Evolutionary conservation across 371 early-diverging fungal genomes (phyloP).

Genomic region (Mortierella sp.): DNA sequence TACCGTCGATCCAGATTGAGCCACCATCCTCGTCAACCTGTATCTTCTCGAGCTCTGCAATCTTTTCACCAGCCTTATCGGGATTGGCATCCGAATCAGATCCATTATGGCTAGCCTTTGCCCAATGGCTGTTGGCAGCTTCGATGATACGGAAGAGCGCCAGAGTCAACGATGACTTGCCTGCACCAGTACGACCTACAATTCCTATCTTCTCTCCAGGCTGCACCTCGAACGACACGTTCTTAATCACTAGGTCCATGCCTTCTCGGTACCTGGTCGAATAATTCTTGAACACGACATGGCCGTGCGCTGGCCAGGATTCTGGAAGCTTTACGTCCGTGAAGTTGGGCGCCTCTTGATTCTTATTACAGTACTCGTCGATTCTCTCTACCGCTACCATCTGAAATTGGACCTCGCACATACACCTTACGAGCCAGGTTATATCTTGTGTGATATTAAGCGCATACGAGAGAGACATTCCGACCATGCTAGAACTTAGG

Average conservation of each 20-base stretch:
- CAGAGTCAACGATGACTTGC: constrained; percentile 25
- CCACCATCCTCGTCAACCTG: constrained; percentile 11
- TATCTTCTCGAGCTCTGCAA: constrained; percentile 4
- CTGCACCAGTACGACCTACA: constrained; percentile 9
- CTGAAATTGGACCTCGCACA: constrained; percentile 72
- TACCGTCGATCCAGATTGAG: constrained; percentile 11
- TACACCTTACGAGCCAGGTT: constrained; percentile 79
- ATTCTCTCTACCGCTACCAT: constrained; percentile 89
- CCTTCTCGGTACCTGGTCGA: constrained; percentile 72
- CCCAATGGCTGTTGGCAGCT: constrained; percentile 13
- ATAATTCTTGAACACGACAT: constrained; percentile 71
- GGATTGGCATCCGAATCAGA: constrained; percentile 62
- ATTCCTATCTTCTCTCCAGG: constrained; percentile 59
- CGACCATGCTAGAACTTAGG: constrained; percentile 66
- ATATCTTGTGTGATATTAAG: constrained; percentile 73
- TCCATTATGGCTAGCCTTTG: constrained; percentile 59
- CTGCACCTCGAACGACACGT: constrained; percentile 56
- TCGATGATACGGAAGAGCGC: constrained; percentile 69
- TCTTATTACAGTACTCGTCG: constrained; percentile 75
- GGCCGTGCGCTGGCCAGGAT: constrained; percentile 78
- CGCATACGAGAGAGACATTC: constrained; percentile 77
- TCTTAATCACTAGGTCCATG: constrained; percentile 75
- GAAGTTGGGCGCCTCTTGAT: constrained; percentile 71
- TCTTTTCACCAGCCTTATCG: not conserved
- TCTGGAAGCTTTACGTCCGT: constrained; percentile 54